These are phyloP conservation scores for Fusarium metavorans DNA, from an alignment of 2,329 filamentous ascomycete species.

Conservation along the genomic window DNA sequence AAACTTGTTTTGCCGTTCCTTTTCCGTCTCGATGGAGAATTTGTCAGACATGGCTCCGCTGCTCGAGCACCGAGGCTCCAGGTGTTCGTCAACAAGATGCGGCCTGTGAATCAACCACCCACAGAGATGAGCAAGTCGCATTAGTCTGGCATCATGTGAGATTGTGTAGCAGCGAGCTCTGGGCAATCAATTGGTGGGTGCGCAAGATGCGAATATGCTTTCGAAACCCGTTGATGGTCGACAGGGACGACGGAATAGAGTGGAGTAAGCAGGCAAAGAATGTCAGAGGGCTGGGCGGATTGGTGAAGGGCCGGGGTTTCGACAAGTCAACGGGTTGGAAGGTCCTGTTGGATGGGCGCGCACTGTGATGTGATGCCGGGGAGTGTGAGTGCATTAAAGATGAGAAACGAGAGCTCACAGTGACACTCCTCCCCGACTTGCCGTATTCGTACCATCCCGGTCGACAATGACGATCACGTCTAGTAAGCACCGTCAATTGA, in stretches of 20 bases:
- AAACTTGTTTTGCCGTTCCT: constrained; percentile 4
- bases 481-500: constrained; percentile 19
- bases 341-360: constrained; percentile 12
- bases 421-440: constrained; percentile 34
- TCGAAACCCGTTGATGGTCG: constrained; percentile 33
- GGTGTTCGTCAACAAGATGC: constrained; percentile 28
- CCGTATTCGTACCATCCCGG: constrained; percentile 33
- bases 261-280: constrained; percentile 2
- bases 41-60: constrained; percentile 29
- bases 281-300: constrained; percentile 31
- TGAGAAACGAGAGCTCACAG: constrained; percentile 38
- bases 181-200: constrained; percentile 30
- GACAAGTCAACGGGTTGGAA: background rate
- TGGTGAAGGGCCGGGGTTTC: constrained; percentile 31
- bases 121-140: constrained; percentile 43
- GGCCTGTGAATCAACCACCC: constrained; percentile 34
- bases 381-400: constrained; percentile 29
- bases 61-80: constrained; percentile 20
- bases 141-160: constrained; percentile 46
- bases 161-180: constrained; percentile 28
- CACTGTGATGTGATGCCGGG: constrained; percentile 41
- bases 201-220: constrained; percentile 10
- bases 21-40: constrained; percentile 22
- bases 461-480: constrained; percentile 27
- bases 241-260: constrained; percentile 22